Evolutionary conservation across 345 rosid genomes (phyloP).

Genomic region (Limnanthes douglasii): DNA sequence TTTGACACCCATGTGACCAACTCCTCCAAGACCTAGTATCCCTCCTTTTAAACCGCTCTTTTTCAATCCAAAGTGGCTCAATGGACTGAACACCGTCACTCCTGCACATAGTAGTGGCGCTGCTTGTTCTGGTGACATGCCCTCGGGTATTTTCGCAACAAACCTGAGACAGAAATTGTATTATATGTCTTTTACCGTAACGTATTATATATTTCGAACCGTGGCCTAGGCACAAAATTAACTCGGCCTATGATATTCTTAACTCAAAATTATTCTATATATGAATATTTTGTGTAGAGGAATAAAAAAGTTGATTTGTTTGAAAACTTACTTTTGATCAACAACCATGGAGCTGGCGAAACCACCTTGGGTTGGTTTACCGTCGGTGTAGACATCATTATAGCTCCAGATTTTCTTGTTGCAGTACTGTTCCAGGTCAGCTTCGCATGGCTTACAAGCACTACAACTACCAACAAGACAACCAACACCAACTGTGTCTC

Average conservation of each 20-base stretch:
- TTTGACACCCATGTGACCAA: constrained; percentile 95
- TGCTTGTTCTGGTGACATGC: constrained; percentile 74
- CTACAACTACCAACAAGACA: constrained; percentile 40
- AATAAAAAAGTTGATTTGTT: too few species aligned
- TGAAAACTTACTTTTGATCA: constrained; percentile 32
- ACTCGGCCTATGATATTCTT: too few species aligned
- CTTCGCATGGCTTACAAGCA: constrained; percentile 26
- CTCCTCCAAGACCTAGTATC: constrained; percentile 87
- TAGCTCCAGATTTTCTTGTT: constrained; percentile 39
- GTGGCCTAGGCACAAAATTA: too few species aligned
- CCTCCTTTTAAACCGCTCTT: constrained; percentile 64
- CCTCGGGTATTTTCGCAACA: constrained; percentile 78
- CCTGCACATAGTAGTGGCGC: constrained; percentile 86
- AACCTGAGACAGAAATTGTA: constrained; percentile 25
- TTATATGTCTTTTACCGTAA: not conserved
- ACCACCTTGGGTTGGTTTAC: constrained; percentile 42
- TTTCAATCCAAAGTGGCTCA: constrained; percentile 60
- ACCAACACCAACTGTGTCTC: constrained; percentile 57
- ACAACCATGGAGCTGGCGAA: constrained; percentile 35
- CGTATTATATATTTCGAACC: constrained; percentile 1
- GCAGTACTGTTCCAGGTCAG: constrained; percentile 50
- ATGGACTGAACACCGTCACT: constrained; percentile 82
- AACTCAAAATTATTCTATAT: too few species aligned
- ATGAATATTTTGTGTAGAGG: too few species aligned
- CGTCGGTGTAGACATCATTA: constrained; percentile 34